These are phyloP conservation scores for Emmonsiellopsis sp. DNA, from an alignment of 2,329 filamentous ascomycete genomes.

Conservation along the genomic window DNA sequence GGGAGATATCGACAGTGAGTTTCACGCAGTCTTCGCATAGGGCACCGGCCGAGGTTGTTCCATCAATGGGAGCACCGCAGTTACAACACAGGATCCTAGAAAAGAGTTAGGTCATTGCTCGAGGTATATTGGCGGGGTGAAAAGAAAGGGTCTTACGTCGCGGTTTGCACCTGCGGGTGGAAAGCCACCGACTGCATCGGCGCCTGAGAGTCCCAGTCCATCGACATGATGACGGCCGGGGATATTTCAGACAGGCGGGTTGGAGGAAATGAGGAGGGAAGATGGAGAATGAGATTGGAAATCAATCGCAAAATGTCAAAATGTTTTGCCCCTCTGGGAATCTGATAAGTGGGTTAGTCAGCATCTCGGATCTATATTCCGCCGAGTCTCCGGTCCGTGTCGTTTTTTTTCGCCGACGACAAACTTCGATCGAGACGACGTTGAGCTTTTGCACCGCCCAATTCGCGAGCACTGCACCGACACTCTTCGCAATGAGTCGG, in stretches of 20 bases:
- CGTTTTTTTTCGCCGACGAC: background rate
- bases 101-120: conserved; percentile 10
- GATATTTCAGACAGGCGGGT: background rate
- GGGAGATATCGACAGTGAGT: conserved; percentile 84
- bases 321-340: background rate
- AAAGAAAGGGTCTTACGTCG: conserved; percentile 42
- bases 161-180: conserved; percentile 33
- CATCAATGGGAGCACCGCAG: conserved; percentile 92
- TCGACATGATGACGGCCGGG: conserved; percentile 38
- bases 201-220: conserved; percentile 51
- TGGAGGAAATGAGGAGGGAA: background rate
- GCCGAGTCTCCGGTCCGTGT: background rate
- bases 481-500: conserved; percentile 21
- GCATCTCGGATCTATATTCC: background rate
- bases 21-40: conserved; percentile 96
- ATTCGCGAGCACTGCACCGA: background rate
- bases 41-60: conserved; percentile 73
- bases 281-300: background rate
- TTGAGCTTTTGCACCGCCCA: background rate
- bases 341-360: background rate
- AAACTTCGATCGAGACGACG: background rate
- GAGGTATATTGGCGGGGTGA: conserved; percentile 11
- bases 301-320: background rate
- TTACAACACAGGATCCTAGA: conserved; percentile 90
- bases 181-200: conserved; percentile 33